These are phyloP conservation scores for Fusarium sororula DNA, from an alignment of 2,329 filamentous ascomycete species.

Conservation along the genomic window DNA sequence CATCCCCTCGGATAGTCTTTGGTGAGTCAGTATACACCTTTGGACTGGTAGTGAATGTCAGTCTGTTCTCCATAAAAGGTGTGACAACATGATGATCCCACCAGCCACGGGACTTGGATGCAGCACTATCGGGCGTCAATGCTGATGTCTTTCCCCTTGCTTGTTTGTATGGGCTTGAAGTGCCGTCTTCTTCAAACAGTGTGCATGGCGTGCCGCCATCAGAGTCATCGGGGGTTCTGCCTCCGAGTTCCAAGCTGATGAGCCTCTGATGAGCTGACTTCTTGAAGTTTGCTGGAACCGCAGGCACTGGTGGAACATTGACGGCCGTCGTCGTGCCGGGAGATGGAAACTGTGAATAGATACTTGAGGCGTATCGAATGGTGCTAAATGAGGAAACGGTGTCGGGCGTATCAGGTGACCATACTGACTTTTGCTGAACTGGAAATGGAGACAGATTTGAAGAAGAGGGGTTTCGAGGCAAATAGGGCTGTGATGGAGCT, in stretches of 20 bases:
- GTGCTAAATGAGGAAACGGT: conserved; percentile 54
- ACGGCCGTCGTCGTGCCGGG: conserved; percentile 43
- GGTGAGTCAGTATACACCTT: conserved; percentile 47
- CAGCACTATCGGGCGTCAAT: conserved; percentile 59
- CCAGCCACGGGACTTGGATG: conserved; percentile 73
- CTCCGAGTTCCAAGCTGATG: conserved; percentile 49
- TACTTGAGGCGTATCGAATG: conserved; percentile 62
- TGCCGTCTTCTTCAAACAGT: conserved; percentile 75
- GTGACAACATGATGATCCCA: conserved; percentile 81
- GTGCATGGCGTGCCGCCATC: conserved; percentile 68
- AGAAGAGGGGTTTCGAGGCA: conserved; percentile 5
- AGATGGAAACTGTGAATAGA: conserved; percentile 67
- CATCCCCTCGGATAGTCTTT: conserved; percentile 42
- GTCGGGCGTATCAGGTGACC: conserved; percentile 70
- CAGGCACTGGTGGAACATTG: conserved; percentile 68
- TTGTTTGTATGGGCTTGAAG: conserved; percentile 51
- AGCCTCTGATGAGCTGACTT: conserved; percentile 46
- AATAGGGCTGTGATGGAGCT: conserved; percentile 6
- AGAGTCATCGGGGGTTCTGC: conserved; percentile 54
- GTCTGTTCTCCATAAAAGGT: conserved; percentile 65
- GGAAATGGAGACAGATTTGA: conserved; percentile 31
- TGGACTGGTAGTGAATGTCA: conserved; percentile 54
- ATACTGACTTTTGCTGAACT: conserved; percentile 58
- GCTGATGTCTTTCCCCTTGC: conserved; percentile 50
- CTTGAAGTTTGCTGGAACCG: conserved; percentile 59